phyloP scores from a whole-genome alignment of 345 rosid species.

The Populus simonii region DNA sequence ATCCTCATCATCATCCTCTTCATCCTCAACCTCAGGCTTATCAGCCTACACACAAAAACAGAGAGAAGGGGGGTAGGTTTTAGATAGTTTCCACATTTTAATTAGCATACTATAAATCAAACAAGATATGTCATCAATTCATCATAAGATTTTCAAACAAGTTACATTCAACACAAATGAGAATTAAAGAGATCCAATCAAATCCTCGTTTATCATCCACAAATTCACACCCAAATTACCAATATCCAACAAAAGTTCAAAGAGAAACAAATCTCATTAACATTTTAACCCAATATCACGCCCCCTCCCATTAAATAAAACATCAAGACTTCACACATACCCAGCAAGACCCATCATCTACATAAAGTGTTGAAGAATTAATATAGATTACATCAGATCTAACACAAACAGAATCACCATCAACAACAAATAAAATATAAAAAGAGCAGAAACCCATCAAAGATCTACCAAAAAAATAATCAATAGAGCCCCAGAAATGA shows the following conservation, averaged over 20 bases:
- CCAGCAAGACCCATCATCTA: background rate
- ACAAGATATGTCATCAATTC: background rate
- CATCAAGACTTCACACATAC: background rate
- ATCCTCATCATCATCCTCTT: conserved; percentile 51
- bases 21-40: conserved; percentile 64
- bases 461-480: background rate
- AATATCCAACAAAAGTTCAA: background rate
- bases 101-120: background rate
- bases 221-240: background rate
- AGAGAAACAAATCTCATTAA: background rate
- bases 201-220: background rate
- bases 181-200: background rate
- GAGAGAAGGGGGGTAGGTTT: background rate
- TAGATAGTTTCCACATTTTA: background rate
- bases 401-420: background rate
- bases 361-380: background rate
- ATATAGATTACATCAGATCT: background rate
- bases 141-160: background rate
- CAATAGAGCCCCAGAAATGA: background rate
- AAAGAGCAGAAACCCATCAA: background rate
- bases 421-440: background rate
- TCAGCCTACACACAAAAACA: conserved; percentile 38
- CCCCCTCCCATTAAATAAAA: background rate
- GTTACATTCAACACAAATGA: background rate
- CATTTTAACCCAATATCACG: background rate